phyloP scores from a whole-genome alignment of 192 early-diverging fungal genomes.

The Phlyctochytrium bullatum region DNA sequence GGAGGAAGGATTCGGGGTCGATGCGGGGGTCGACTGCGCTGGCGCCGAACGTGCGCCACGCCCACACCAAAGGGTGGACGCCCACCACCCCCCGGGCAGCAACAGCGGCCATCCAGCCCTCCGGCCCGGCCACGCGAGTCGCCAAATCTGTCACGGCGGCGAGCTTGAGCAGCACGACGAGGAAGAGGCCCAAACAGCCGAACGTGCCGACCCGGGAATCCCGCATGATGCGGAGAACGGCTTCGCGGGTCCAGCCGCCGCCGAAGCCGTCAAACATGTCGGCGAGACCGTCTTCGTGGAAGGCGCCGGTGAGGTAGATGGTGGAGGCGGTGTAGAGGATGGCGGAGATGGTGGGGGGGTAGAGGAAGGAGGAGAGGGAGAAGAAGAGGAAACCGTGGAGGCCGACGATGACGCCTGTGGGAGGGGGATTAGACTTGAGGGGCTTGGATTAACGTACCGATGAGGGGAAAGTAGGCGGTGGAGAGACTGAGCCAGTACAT shows the following conservation, averaged over 20 bases:
- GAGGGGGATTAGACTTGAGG: background rate
- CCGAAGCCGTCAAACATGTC: conserved; percentile 37
- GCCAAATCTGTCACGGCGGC: conserved; percentile 11
- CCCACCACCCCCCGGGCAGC: background rate
- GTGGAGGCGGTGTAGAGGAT: conserved; percentile 23
- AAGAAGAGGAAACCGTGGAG: conserved; percentile 14
- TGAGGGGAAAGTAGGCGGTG: conserved; percentile 26
- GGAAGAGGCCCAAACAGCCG: conserved; percentile 17
- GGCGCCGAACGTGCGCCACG: no score
- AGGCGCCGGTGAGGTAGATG: conserved; percentile 26
- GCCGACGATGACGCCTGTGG: conserved; percentile 22
- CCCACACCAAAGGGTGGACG: background rate
- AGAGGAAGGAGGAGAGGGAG: conserved; percentile 20
- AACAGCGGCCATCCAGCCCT: background rate
- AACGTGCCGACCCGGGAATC: conserved; percentile 26
- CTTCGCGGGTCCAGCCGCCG: conserved; percentile 23
- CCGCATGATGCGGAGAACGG: conserved; percentile 29
- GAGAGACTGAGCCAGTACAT: conserved; percentile 33
- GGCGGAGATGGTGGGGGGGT: conserved; percentile 13
- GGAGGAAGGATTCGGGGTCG: background rate
- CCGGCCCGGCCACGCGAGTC: background rate
- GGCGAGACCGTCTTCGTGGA: conserved; percentile 33
- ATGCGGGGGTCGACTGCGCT: background rate
- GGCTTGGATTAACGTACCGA: conserved; percentile 4
- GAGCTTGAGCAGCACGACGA: conserved; percentile 13